Evolutionary conservation across 345 rosid genomes (phyloP), one percentile per base, ranked within the genome.

Genomic region (Boechera divaricarpa): DNA sequence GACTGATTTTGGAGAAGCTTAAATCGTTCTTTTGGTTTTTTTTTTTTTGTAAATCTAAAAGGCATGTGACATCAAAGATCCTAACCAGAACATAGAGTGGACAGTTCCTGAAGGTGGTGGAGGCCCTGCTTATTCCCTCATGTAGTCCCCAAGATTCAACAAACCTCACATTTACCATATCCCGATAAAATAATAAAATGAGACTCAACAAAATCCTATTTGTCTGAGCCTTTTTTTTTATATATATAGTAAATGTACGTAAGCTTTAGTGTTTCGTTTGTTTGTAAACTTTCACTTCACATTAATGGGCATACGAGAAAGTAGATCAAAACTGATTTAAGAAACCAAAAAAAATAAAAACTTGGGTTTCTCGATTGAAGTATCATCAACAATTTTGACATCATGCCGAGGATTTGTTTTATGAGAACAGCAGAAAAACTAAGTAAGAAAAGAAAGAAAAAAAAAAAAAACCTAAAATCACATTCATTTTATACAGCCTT

Each of bases 101-200:
- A 92, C 95, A 3, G 95, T 92, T 45, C 97, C 98, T 29, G 98
- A 87, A 83, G 98, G 97, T 12, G 96, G 98, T 3, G 98, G 98
- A 8, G 97, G 98, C 29, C 97, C 97, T 10, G 88, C 93, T 54
- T 94, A 94, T 84, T 86, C 97, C 32, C 79, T 86, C 63, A 86
- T 91, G 97, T 94, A 87, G 82, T 56, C 57, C 26, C 60, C 48
- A 49, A 24, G 10, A 3, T 47, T n/a, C 41, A 32, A 16, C 2
- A 52, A 52, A 26, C 8, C 55, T 42, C 56, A 48, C 72, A 21
- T 57, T 57, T 21, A 47, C 51, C 39, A 12, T 39, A 18, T 29
- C 24, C 79, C 32, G 3, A 76, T 33, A 33, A 53, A 44, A 21
- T 21, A 21, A 21, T 21, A 62, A 69, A 76, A 10, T 32, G 15